phyloP scores from a whole-genome alignment of 345 rosid genomes.

The Linum trigynum region DNA sequence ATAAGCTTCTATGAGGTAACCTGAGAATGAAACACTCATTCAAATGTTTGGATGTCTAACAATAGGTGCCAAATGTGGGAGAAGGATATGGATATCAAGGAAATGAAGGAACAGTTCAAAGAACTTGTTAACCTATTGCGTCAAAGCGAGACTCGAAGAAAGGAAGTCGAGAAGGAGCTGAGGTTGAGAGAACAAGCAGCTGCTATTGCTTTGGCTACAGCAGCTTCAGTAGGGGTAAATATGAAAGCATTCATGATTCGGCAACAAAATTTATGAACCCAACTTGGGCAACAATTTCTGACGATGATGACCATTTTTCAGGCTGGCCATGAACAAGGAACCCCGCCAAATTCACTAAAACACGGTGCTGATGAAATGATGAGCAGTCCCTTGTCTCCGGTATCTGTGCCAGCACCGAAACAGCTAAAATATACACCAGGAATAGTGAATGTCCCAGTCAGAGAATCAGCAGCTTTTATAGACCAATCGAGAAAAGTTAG shows the following conservation, averaged over 20 bases:
- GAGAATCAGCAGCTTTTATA: slow-evolving; percentile 13
- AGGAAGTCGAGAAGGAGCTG: slow-evolving; percentile 17
- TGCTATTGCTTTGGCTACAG: slow-evolving; percentile 16
- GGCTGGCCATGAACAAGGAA: slow-evolving; percentile 30
- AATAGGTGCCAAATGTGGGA: slow-evolving; percentile 23
- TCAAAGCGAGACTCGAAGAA: slow-evolving; percentile 15
- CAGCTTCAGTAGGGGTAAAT: slow-evolving; percentile 26
- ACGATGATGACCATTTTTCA: slow-evolving; percentile 4
- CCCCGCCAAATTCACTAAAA: slow-evolving; percentile 38
- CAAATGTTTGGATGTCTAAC: not conserved
- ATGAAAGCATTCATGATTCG: not conserved
- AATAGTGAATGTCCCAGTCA: slow-evolving; percentile 11
- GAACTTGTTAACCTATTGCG: slow-evolving; percentile 11
- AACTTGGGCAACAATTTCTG: not conserved
- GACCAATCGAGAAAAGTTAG: slow-evolving; percentile 14
- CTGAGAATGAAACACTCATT: not conserved
- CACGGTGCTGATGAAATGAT: slow-evolving; percentile 28
- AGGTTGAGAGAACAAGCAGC: slow-evolving; percentile 20
- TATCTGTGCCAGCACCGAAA: slow-evolving; percentile 16
- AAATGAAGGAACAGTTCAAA: slow-evolving; percentile 15
- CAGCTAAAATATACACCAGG: slow-evolving; percentile 18
- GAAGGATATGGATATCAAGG: slow-evolving; percentile 18
- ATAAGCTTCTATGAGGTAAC: not conserved
- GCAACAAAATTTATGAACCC: not conserved
- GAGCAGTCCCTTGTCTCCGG: slow-evolving; percentile 33